Conservation (phyloP, 306 rosid species). For the Cucumis hystrix region DNA sequence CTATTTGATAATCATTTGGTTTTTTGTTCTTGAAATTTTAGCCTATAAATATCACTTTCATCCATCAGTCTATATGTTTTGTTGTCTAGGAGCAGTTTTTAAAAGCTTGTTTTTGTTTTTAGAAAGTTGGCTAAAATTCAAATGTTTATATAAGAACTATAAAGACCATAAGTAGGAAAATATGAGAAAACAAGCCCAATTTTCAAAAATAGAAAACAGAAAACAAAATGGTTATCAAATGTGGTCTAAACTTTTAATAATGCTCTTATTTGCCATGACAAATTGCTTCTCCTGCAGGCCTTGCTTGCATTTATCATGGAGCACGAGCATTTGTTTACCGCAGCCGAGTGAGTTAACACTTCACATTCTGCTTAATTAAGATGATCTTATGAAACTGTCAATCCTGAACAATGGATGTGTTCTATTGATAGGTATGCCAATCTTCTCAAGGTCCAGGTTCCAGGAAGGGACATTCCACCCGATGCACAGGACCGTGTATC, state of each 20-base stretch:
- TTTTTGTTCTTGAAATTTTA: too few relatives aligned
- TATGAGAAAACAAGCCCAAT: too few relatives aligned
- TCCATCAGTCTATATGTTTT: not conserved
- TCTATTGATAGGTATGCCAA: conserved; percentile 53
- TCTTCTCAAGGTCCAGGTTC: conserved; percentile 84
- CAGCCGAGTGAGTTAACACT: conserved; percentile 55
- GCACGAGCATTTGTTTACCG: conserved; percentile 64
- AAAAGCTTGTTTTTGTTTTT: too few relatives aligned
- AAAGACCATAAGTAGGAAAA: not conserved
- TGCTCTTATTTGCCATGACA: too few relatives aligned
- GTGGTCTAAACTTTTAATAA: not conserved
- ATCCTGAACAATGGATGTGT: not conserved
- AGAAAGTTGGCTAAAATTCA: too few relatives aligned
- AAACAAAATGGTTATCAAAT: not conserved
- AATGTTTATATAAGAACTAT: too few relatives aligned
- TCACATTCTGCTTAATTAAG: not conserved
- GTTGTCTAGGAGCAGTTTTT: not conserved
- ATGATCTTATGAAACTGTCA: not conserved
- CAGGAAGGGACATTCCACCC: conserved; percentile 79
- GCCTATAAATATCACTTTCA: not conserved
- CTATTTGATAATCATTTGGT: not conserved
- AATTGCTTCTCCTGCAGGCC: conserved; percentile 47
- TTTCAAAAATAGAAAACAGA: too few relatives aligned
- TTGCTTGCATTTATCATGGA: conserved; percentile 88
- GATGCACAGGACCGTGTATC: conserved; percentile 65